Percentiles rank a stretch among this genome's conserved stretches.
Evolutionary conservation across 2,329 filamentous ascomycete species (phyloP).

Genomic region (Fusarium buharicum): DNA sequence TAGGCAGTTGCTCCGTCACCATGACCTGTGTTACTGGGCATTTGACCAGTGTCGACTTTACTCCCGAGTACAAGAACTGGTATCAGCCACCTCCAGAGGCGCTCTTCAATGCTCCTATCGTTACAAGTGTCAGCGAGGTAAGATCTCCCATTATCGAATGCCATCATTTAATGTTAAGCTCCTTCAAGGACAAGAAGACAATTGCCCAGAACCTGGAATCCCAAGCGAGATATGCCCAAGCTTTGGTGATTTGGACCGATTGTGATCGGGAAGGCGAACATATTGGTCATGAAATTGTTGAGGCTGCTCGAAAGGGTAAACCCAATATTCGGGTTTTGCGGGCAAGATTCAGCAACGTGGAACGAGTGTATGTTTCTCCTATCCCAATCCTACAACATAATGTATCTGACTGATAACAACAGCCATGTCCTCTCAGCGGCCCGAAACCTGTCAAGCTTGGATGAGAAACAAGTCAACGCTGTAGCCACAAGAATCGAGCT

Average conservation of each 20-base stretch:
- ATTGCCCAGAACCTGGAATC: slow-evolving; percentile 87
- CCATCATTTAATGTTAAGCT: slow-evolving; percentile 21
- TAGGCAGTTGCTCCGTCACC: slow-evolving; percentile 84
- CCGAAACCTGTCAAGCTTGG: slow-evolving; percentile 77
- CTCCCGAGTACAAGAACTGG: slow-evolving; percentile 80
- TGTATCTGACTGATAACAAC: slow-evolving; percentile 14
- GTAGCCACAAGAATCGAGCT: slow-evolving; percentile 91
- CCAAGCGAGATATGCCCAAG: slow-evolving; percentile 77
- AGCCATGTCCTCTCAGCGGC: slow-evolving; percentile 91
- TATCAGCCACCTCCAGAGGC: slow-evolving; percentile 78
- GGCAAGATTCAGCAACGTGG: slow-evolving; percentile 95
- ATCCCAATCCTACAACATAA: no score
- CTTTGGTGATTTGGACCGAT: slow-evolving; percentile 97
- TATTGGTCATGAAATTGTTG: slow-evolving; percentile 90
- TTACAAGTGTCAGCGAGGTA: slow-evolving; percentile 74
- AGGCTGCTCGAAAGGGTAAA: slow-evolving; percentile 81
- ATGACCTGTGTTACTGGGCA: slow-evolving; percentile 97
- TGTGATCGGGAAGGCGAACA: slow-evolving; percentile 98
- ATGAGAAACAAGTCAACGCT: slow-evolving; percentile 86
- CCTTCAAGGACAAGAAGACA: slow-evolving; percentile 74
- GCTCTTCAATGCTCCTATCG: slow-evolving; percentile 84
- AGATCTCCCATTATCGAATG: slow-evolving; percentile 25
- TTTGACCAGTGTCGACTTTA: slow-evolving; percentile 83
- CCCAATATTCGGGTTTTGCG: slow-evolving; percentile 79
- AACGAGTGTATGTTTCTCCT: slow-evolving; percentile 73